phyloP scores from a whole-genome alignment of 305 asterid species.

The Fraxinus baroniana region DNA sequence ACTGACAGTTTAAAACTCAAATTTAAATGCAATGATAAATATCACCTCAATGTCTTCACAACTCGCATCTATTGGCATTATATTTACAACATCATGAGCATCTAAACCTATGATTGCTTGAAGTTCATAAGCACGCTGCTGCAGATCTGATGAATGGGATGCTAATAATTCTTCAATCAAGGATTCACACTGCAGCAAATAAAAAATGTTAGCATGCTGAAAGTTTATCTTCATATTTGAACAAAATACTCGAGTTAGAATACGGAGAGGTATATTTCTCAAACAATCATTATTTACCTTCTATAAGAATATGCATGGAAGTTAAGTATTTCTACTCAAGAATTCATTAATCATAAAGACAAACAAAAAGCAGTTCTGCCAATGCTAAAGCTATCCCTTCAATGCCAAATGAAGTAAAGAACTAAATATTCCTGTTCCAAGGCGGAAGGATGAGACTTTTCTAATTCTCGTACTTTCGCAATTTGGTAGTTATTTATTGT shows the following conservation, averaged over 20 bases:
- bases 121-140: conserved; percentile 97
- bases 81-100: conserved; percentile 59
- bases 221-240: conserved; percentile 20
- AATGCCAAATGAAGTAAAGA: neutral
- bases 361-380: neutral
- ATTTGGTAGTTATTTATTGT: neutral
- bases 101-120: conserved; percentile 71
- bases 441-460: neutral
- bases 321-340: neutral
- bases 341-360: neutral
- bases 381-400: neutral
- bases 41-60: conserved; percentile 87
- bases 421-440: neutral
- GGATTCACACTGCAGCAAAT: conserved; percentile 75
- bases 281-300: conserved; percentile 3
- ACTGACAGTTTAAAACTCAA: neutral
- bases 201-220: conserved; percentile 27
- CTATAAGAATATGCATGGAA: conserved; percentile 1
- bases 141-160: conserved; percentile 90
- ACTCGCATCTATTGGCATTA: conserved; percentile 85
- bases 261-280: conserved; percentile 5
- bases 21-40: conserved; percentile 1
- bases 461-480: neutral
- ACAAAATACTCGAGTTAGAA: conserved; percentile 12
- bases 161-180: conserved; percentile 82